Evolutionary conservation across 1,284 basidiomycete species (phyloP), one percentile per base, ranked within the genome.

Genomic region (Tranzscheliella williamsii): DNA sequence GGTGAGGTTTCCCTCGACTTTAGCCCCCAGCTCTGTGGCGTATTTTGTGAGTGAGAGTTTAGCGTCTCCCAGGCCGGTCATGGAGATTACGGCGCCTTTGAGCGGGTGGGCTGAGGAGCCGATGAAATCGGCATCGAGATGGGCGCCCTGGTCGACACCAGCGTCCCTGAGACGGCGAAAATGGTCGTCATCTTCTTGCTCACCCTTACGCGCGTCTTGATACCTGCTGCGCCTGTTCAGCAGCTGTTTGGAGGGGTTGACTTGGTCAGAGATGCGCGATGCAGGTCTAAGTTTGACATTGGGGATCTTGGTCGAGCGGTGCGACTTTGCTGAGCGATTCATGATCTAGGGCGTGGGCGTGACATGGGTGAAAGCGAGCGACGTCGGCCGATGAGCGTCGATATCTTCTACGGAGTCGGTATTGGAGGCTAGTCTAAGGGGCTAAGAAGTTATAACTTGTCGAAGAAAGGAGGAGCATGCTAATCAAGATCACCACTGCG

Each of bases 1-100:
- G 0, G 88, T 90, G 44, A 91, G 85, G 45, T 87, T 85, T 17
- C 79, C 82, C 8, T 83, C 81, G 33, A 83, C 81, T 21, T 80
- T 79, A 13, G 88, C 89, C 13, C 89, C 90, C 7, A 91, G 84
- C 70, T 88, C 85, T 22, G 84, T 75, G 2, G 87, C 89, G 68
- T 86, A 83, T 51, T 85, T 86, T 70, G 88, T 87, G 24, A 91
- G 54, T 3, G 83, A 81, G 85, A 83, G 86, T 86, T 72, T 72
- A 12, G 38, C 27, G 77, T 90, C 88, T 31, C 78, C 63, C 13
- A 86, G 81, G 2, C 88, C 87, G 0, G 87, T 89, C 17, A 87
- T 86, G 76, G 86, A 89, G 5, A 90, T 65, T 1, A 84, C 80
- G 16, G 87, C 78, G 4, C 83, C 82, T 45, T 78, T 83, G 66